Evolutionary conservation across 2,329 filamentous ascomycete genomes (phyloP).

Genomic region (Cadophora gregata): DNA sequence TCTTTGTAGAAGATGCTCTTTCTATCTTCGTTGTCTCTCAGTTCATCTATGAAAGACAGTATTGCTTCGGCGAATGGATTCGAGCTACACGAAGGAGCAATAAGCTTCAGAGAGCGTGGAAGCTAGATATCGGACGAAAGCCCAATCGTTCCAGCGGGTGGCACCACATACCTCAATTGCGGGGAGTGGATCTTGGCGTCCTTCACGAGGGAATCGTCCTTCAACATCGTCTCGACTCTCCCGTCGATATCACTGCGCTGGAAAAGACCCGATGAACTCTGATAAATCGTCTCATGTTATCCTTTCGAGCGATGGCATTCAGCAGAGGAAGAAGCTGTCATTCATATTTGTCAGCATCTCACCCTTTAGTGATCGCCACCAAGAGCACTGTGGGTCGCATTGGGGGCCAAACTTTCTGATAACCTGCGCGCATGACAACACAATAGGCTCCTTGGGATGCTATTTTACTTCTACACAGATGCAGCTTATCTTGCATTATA

Average conservation of each 20-base stretch:
- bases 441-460: background rate
- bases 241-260: too few relatives aligned
- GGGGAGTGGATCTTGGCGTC: background rate
- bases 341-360: background rate
- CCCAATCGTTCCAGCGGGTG: background rate
- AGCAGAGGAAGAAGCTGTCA: background rate
- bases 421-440: background rate
- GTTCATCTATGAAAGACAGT: slow-evolving; percentile 24
- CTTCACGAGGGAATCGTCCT: background rate
- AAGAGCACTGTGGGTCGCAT: background rate
- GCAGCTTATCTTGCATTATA: too few relatives aligned
- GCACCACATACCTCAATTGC: background rate
- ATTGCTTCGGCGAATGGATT: slow-evolving; percentile 23
- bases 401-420: background rate
- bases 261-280: background rate
- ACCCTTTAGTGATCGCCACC: background rate
- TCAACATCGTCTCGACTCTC: background rate
- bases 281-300: background rate
- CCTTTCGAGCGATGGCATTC: background rate
- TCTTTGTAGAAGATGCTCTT: slow-evolving; percentile 29
- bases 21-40: slow-evolving; percentile 23
- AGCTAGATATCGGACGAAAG: background rate
- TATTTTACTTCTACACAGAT: too few relatives aligned
- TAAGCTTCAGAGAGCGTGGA: background rate
- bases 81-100: slow-evolving; percentile 7